phyloP scores from a whole-genome alignment of 2,329 filamentous ascomycete genomes.

The Colletotrichum echinochloae region DNA sequence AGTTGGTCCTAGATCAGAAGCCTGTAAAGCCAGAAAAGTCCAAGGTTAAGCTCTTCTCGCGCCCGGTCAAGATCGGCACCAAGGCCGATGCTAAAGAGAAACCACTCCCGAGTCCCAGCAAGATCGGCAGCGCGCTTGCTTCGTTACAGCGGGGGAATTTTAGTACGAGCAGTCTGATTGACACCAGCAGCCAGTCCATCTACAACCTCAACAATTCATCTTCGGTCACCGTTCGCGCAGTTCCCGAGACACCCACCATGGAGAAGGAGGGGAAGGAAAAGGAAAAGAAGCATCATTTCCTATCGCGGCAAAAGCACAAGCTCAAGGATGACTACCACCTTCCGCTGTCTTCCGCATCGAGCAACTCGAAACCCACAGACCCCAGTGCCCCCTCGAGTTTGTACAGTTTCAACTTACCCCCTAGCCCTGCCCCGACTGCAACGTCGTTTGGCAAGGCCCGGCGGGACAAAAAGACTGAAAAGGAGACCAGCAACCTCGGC shows the following conservation, averaged over 20 bases:
- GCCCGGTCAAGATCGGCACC: conserved; percentile 79
- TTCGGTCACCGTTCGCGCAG: conserved; percentile 76
- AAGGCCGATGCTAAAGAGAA: conserved; percentile 76
- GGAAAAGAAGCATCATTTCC: conserved; percentile 83
- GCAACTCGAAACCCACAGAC: conserved; percentile 81
- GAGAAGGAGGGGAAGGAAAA: conserved; percentile 72
- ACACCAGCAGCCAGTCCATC: conserved; percentile 71
- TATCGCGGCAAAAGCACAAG: conserved; percentile 84
- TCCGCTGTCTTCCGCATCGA: conserved; percentile 79
- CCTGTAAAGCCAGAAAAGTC: conserved; percentile 73
- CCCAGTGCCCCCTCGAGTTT: conserved; percentile 80
- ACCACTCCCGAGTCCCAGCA: conserved; percentile 78
- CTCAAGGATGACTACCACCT: conserved; percentile 80
- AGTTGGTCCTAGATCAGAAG: conserved; percentile 63
- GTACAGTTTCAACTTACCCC: conserved; percentile 82
- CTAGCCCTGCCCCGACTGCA: conserved; percentile 75
- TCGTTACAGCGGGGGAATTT: conserved; percentile 75
- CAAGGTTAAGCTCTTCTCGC: conserved; percentile 85
- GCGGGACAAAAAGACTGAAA: conserved; percentile 86
- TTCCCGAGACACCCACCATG: conserved; percentile 61
- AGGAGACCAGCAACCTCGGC: conserved; percentile 64
- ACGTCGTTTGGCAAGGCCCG: conserved; percentile 83
- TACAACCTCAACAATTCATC: conserved; percentile 83
- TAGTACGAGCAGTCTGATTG: conserved; percentile 77
- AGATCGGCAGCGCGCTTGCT: conserved; percentile 75